Conservation (phyloP, 371 early-diverging fungal genomes). For the Lichtheimia ornata region DNA sequence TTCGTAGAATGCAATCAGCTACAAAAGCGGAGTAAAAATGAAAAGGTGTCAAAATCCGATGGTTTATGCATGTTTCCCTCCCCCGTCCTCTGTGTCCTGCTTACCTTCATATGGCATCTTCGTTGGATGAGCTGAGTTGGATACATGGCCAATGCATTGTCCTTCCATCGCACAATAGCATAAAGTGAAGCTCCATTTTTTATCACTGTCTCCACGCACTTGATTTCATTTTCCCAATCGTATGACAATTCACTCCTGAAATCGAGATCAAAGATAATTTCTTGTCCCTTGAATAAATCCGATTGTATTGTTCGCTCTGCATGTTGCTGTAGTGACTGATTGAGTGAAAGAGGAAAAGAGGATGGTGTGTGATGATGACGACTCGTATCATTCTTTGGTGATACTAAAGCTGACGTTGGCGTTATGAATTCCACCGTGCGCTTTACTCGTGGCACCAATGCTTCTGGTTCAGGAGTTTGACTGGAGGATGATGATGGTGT, state of each 20-base stretch:
- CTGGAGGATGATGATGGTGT: too few relatives aligned
- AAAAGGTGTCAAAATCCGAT: background rate
- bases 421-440: too few relatives aligned
- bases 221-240: conserved; percentile 10
- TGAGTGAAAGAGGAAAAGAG: too few relatives aligned
- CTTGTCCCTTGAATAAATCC: background rate
- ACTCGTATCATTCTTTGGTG: background rate
- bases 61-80: background rate
- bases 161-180: conserved; percentile 17
- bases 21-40: background rate
- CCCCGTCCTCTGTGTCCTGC: background rate
- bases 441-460: too few relatives aligned
- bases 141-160: conserved; percentile 11
- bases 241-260: conserved; percentile 5
- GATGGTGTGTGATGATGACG: too few relatives aligned
- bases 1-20: conserved; percentile 16
- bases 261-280: conserved; percentile 10
- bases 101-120: conserved; percentile 16
- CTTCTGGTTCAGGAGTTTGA: too few relatives aligned
- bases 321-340: too few relatives aligned
- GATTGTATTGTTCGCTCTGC: too few relatives aligned
- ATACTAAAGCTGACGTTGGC: background rate
- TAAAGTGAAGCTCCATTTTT: conserved; percentile 6
- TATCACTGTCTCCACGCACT: conserved; percentile 9
- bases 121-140: conserved; percentile 11